A percentile compares a stretch with the other conserved stretches of the same genome.
phyloP scores from a whole-genome alignment of 1,139 yeast species.

The Pichia norvegensis region DNA sequence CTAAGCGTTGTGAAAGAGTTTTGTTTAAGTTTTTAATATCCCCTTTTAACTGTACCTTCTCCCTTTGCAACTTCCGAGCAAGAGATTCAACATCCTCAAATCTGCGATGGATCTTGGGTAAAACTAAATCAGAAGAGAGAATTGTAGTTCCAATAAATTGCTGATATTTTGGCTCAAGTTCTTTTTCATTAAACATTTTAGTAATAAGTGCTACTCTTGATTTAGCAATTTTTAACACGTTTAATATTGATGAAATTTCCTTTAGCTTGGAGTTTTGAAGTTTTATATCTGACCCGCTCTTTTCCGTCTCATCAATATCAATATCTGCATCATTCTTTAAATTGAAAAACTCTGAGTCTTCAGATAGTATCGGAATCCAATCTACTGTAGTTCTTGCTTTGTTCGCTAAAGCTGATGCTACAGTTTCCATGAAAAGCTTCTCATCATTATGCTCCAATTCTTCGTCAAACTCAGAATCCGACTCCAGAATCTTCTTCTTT shows the following conservation, averaged over 20 bases:
- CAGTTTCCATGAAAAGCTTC: conserved; percentile 23
- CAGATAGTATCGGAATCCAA: conserved; percentile 20
- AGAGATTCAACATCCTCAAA: conserved; percentile 87
- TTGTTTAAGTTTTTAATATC: conserved; percentile 33
- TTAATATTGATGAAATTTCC: conserved; percentile 9
- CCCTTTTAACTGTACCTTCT: conserved; percentile 48
- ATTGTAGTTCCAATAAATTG: conserved; percentile 27
- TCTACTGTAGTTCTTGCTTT: conserved; percentile 22
- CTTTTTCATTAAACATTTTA: conserved; percentile 1
- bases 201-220: conserved; percentile 4
- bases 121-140: conserved; percentile 46
- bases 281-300: not conserved
- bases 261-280: conserved; percentile 1
- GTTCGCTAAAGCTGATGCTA: conserved; percentile 28
- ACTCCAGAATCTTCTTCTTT: conserved; percentile 21
- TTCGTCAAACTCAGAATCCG: not conserved
- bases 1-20: conserved; percentile 44
- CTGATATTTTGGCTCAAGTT: conserved; percentile 12
- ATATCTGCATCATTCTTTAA: not conserved
- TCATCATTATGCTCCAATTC: conserved; percentile 13
- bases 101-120: conserved; percentile 63
- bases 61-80: conserved; percentile 79
- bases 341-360: not conserved
- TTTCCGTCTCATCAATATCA: conserved; percentile 1
- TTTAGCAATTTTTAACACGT: conserved; percentile 15